phyloP scores from a whole-genome alignment of 2,329 filamentous ascomycete genomes.

The Cryphonectria carpinicola region DNA sequence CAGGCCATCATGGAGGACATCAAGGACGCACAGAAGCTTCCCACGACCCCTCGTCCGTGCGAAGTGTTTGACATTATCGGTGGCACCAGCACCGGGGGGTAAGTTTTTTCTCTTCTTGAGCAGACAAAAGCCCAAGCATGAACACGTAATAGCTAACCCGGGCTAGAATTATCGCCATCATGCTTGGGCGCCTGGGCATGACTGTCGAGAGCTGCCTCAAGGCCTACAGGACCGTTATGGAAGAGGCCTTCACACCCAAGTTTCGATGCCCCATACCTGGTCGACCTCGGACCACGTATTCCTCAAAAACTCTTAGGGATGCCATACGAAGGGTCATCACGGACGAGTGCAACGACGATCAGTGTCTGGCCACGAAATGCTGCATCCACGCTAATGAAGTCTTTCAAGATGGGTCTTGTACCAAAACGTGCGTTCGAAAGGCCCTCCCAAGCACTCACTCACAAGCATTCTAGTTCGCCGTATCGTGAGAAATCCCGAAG shows the following conservation, averaged over 20 bases:
- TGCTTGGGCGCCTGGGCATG: conserved; percentile 37
- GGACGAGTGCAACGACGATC: neutral
- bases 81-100: conserved; percentile 39
- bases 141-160: neutral
- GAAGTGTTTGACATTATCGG: conserved; percentile 38
- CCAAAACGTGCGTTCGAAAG: conserved; percentile 32
- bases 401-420: conserved; percentile 33
- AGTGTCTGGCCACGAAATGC: conserved; percentile 14
- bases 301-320: conserved; percentile 33
- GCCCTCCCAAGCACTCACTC: neutral
- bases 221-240: conserved; percentile 28
- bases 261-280: conserved; percentile 22
- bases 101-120: neutral
- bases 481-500: too few relatives aligned
- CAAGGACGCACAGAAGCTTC: conserved; percentile 23
- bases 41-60: conserved; percentile 33
- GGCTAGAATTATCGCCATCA: conserved; percentile 36
- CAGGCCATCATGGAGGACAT: conserved; percentile 35
- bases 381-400: neutral
- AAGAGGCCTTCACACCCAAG: conserved; percentile 34
- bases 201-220: conserved; percentile 33
- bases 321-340: conserved; percentile 32
- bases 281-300: conserved; percentile 32
- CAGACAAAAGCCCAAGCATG: neutral
- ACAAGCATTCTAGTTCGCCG: too few relatives aligned